A percentile compares a stretch with the other conserved stretches of the same genome.
phyloP scores from a whole-genome alignment of 2,329 filamentous ascomycete genomes.

The Neopestalotiopsis clavispora region DNA sequence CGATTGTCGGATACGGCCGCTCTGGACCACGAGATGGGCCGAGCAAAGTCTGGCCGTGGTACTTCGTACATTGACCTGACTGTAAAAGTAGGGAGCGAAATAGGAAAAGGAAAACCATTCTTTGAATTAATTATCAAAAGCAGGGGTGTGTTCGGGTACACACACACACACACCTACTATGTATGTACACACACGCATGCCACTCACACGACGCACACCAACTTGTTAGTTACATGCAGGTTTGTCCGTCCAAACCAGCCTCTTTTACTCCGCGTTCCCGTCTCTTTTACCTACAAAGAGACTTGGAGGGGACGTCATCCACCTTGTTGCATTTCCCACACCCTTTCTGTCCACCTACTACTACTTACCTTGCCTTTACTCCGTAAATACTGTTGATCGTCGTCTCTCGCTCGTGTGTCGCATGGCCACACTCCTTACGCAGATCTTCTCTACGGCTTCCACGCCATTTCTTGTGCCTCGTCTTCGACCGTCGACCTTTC shows the following conservation, averaged over 20 bases:
- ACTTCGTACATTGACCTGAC: too few species aligned
- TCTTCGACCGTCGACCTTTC: background rate
- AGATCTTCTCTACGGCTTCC: background rate
- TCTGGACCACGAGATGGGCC: conserved; percentile 7
- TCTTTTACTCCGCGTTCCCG: background rate
- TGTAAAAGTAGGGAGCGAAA: background rate
- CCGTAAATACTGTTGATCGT: background rate
- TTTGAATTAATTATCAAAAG: background rate
- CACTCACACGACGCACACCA: background rate
- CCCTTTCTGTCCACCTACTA: background rate
- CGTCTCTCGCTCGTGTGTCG: background rate
- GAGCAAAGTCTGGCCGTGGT: background rate
- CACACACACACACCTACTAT: background rate
- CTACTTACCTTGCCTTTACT: background rate
- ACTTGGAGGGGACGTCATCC: conserved; percentile 18
- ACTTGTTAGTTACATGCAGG: background rate
- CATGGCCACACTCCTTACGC: background rate
- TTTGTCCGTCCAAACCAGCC: background rate
- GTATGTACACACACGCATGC: background rate
- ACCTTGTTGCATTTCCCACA: background rate
- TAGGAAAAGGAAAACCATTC: background rate
- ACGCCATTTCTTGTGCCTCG: background rate
- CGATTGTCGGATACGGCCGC: conserved; percentile 9
- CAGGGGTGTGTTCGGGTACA: background rate
- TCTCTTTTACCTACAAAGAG: conserved; percentile 9